Evolutionary conservation across 2,329 filamentous ascomycete genomes (phyloP).

Genomic region (Botrytis tulipae): DNA sequence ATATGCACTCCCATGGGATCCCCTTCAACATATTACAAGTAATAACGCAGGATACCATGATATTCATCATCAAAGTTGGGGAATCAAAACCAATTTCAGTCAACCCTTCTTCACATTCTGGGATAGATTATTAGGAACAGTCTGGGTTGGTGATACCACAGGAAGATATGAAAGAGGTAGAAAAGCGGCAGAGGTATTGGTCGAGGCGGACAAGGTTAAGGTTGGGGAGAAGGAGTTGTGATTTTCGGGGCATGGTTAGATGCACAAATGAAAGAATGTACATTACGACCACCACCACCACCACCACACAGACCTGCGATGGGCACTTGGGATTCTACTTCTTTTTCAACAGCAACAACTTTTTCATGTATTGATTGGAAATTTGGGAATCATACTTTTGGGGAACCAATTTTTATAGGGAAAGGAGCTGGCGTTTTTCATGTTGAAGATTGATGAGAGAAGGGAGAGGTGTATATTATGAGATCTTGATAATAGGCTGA

Average conservation of each 20-base stretch:
- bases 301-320: neutral
- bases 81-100: slow-evolving; percentile 92
- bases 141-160: slow-evolving; percentile 37
- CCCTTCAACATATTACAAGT: slow-evolving; percentile 83
- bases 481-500: neutral
- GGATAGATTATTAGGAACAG: slow-evolving; percentile 77
- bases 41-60: slow-evolving; percentile 98
- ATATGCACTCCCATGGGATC: slow-evolving; percentile 93
- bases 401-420: neutral
- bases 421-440: slow-evolving; percentile 14
- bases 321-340: neutral
- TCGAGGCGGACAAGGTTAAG: slow-evolving; percentile 32
- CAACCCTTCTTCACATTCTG: slow-evolving; percentile 96
- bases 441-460: neutral
- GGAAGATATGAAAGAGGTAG: slow-evolving; percentile 33
- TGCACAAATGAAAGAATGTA: slow-evolving; percentile 8
- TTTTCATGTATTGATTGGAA: slow-evolving; percentile 17
- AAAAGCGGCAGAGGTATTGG: slow-evolving; percentile 36
- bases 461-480: neutral
- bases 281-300: slow-evolving; percentile 5
- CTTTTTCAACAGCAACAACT: neutral
- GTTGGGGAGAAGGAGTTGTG: slow-evolving; percentile 3
- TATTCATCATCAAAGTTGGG: slow-evolving; percentile 98
- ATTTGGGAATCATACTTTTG: slow-evolving; percentile 11
- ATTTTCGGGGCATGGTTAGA: neutral